Base-by-base conservation (phyloP, 2,329 filamentous ascomycete species). In the Trichoderma sp. region DNA sequence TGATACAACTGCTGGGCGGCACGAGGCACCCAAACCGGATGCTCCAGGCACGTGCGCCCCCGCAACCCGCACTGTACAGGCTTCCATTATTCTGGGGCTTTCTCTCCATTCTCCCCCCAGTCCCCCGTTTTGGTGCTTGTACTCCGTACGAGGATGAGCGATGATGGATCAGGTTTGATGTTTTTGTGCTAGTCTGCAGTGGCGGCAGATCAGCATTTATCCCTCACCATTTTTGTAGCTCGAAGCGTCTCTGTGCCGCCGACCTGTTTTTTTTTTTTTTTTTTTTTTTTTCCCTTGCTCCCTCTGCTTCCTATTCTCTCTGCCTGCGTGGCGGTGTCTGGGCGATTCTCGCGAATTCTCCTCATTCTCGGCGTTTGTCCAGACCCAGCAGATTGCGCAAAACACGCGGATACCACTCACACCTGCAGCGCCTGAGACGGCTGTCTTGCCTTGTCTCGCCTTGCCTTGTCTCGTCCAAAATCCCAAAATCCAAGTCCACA, bases 141-240 rank as follows among this genome's bases (percentile, higher is more conserved):
- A 57, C 61, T 65, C 61, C 61, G 61, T 65, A 65, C 22, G 61
- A 56, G n/a, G 12, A 48, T 48, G 10, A 39, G 37, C 39, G 19
- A 17, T 27, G n/a, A n/a, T n/a, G n/a, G n/a, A n/a, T n/a, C n/a
- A 34, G 58, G 37, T 57, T 34, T 52, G 22, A 65, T 57, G 61
- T 52, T 57, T 65, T 34, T 56, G 61, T 65, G 61, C 61, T 65
- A 65, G 61, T 29, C 27, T 65, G 61, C 61, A 65, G 61, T 65
- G 61, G 61, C 61, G 61, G 61, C 37, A 56, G 61, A 65, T 65
- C 61, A 65, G 42, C 54, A 48, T 57, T 65, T 65, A 65, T 65
- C 61, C 61, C 61, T 57, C 52, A 56, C 27, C 50, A n/a, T 25
- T 45, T 34, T 56, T 35, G 32, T 25, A 34, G 22, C 61, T 39